Conservation (phyloP, 192 early-diverging fungal genomes). For the Coemansia javaensis region DNA sequence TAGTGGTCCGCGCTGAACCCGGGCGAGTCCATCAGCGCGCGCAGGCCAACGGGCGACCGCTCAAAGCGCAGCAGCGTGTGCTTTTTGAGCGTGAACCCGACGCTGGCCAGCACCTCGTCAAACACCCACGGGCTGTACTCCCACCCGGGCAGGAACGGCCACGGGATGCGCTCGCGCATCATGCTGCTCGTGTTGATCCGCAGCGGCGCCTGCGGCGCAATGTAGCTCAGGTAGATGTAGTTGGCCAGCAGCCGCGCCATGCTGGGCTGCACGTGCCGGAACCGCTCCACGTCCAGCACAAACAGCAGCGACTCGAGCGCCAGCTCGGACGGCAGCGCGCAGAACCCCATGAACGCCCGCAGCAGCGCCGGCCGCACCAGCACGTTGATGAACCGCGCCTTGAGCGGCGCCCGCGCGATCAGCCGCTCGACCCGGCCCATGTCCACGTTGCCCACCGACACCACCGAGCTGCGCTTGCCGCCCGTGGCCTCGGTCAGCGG, state of each 20-base stretch:
- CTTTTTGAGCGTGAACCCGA: constrained; percentile 70
- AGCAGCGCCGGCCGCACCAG: constrained; percentile 24
- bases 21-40: constrained; percentile 13
- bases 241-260: constrained; percentile 53
- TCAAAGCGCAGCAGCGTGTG: constrained; percentile 73
- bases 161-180: constrained; percentile 65
- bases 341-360: constrained; percentile 43
- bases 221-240: constrained; percentile 76
- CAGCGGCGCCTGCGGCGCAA: constrained; percentile 62
- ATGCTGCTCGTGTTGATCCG: constrained; percentile 69
- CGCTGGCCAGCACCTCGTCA: constrained; percentile 75
- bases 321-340: constrained; percentile 58
- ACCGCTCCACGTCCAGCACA: constrained; percentile 80
- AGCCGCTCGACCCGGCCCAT: constrained; percentile 15
- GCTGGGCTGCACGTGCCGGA: constrained; percentile 52
- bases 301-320: constrained; percentile 77
- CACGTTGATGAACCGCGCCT: constrained; percentile 49
- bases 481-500: not conserved
- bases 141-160: constrained; percentile 58
- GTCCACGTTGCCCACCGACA: constrained; percentile 2
- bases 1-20: constrained; percentile 20
- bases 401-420: constrained; percentile 35
- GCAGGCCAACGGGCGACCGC: constrained; percentile 46
- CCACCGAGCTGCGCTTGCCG: not conserved
- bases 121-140: constrained; percentile 63